Percentiles rank a stretch among this genome's conserved stretches.
These are phyloP conservation scores for Berberis thunbergii DNA, from an alignment of 164 flowering plant species.

Conservation along the genomic window DNA sequence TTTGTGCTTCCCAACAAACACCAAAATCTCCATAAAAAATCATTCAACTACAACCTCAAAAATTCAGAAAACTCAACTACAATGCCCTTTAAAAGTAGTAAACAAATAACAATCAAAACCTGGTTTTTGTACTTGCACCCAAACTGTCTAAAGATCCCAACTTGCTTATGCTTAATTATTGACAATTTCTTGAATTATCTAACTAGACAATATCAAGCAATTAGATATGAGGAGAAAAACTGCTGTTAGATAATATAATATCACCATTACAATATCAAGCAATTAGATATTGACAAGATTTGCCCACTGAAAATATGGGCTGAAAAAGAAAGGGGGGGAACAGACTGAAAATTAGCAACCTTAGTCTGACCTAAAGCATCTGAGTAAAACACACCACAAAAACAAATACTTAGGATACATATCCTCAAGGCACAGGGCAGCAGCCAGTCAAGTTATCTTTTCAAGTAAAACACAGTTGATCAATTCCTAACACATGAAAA, in stretches of 20 bases:
- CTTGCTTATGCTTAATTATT: no score
- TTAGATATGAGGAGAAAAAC: not conserved
- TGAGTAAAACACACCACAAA: not conserved
- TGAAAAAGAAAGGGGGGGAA: constrained; percentile 9
- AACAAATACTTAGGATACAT: constrained; percentile 33
- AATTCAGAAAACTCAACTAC: no score
- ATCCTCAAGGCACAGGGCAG: constrained; percentile 42
- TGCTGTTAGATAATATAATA: constrained; percentile 11
- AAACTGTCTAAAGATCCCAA: no score
- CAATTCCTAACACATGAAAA: not conserved
- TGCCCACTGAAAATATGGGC: not conserved
- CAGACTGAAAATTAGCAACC: constrained; percentile 25
- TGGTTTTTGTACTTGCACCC: no score
- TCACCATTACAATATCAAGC: constrained; percentile 15
- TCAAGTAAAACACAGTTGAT: constrained; percentile 16
- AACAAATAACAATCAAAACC: no score
- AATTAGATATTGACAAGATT: constrained; percentile 7
- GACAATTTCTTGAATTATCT: no score
- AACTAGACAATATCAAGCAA: no score
- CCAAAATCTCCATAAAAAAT: constrained; percentile 10
- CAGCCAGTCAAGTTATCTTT: constrained; percentile 27
- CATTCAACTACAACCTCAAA: not conserved
- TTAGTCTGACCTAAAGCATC: constrained; percentile 4
- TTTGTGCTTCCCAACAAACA: constrained; percentile 43
- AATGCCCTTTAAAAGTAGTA: no score